Percentiles rank a stretch among this genome's conserved stretches.
Evolutionary conservation across 129 eudicot species (phyloP).

Genomic region (Lactuca saligna): DNA sequence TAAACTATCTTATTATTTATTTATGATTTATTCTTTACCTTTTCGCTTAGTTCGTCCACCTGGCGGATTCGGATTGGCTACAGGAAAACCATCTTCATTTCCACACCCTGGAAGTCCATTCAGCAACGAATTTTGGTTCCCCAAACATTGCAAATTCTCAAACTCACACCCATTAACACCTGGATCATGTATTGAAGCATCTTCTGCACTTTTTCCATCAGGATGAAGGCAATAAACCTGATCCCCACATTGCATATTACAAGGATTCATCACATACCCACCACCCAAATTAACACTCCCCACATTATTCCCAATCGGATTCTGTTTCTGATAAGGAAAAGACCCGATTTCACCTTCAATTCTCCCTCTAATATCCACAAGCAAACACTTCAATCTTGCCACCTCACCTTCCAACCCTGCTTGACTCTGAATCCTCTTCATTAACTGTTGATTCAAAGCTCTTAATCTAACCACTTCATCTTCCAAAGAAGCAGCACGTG

Average conservation of each 20-base stretch:
- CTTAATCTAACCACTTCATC: conserved; percentile 77
- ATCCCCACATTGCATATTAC: conserved; percentile 70
- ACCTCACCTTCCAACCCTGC: conserved; percentile 73
- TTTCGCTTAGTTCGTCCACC: conserved; percentile 51
- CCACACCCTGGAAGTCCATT: conserved; percentile 49
- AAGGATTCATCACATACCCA: conserved; percentile 68
- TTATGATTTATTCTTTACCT: conserved; percentile 37
- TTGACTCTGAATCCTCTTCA: conserved; percentile 74
- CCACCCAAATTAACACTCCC: conserved; percentile 39
- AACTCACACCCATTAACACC: conserved; percentile 63
- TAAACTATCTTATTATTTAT: no score
- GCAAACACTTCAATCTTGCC: conserved; percentile 85
- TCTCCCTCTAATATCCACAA: conserved; percentile 85
- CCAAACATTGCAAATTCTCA: conserved; percentile 61
- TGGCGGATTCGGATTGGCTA: conserved; percentile 37
- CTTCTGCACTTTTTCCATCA: conserved; percentile 39
- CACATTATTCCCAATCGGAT: conserved; percentile 45
- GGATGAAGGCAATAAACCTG: conserved; percentile 76
- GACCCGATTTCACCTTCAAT: conserved; percentile 90
- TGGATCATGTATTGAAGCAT: conserved; percentile 43
- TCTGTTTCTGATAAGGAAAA: conserved; percentile 66
- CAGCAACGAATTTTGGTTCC: conserved; percentile 45
- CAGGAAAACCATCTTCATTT: conserved; percentile 34
- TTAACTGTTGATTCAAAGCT: conserved; percentile 67
- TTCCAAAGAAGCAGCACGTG: conserved; percentile 72